Evolutionary conservation across 805 yeast species (phyloP).

Genomic region (Candida mattraensis): DNA sequence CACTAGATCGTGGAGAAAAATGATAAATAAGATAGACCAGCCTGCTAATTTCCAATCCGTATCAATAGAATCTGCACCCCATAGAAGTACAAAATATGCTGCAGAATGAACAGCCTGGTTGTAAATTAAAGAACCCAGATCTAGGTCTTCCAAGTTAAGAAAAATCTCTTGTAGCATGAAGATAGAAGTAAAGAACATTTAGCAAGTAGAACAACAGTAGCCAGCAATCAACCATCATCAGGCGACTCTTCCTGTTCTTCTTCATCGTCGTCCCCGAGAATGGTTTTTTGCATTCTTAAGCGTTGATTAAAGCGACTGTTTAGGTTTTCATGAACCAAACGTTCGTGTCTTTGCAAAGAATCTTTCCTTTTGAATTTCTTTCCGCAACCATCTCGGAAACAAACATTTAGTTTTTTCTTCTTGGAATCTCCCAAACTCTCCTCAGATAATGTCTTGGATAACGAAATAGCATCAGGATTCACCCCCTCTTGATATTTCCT

Average conservation of each 20-base stretch:
- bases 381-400: slow-evolving; percentile 38
- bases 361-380: slow-evolving; percentile 53
- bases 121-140: too few relatives aligned
- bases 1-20: too few relatives aligned
- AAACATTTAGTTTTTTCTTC: slow-evolving; percentile 17
- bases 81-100: too few relatives aligned
- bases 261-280: slow-evolving; percentile 18
- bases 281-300: slow-evolving; percentile 23
- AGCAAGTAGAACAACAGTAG: too few relatives aligned
- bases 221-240: not conserved
- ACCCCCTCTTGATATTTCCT: slow-evolving; percentile 8
- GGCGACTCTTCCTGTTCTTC: not conserved
- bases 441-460: not conserved
- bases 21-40: too few relatives aligned
- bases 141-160: too few relatives aligned
- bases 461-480: slow-evolving; percentile 2
- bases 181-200: too few relatives aligned
- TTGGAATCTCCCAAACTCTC: slow-evolving; percentile 3
- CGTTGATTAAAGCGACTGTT: slow-evolving; percentile 41
- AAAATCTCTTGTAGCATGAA: too few relatives aligned
- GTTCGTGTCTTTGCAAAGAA: slow-evolving; percentile 51
- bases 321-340: slow-evolving; percentile 49
- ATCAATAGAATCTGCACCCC: too few relatives aligned
- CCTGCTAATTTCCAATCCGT: too few relatives aligned
- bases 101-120: too few relatives aligned